Evolutionary conservation across 495 filamentous ascomycete genomes (phyloP), one percentile per base, ranked within the genome.

Genomic region (Poronia punctata): DNA sequence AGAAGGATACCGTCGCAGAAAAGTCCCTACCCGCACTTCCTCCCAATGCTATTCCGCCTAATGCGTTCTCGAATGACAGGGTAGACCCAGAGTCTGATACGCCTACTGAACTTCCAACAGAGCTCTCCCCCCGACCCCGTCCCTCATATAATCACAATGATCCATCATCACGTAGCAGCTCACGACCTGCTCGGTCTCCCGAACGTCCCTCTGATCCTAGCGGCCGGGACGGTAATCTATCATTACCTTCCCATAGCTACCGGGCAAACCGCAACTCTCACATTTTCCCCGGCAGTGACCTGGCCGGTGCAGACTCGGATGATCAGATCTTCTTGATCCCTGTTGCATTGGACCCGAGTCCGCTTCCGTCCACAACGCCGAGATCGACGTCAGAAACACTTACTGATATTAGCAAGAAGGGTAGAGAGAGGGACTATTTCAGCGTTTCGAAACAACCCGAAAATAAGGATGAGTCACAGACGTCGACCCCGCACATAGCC

Each of bases 21-120:
- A 99, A 99, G 53, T 94, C 88, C 7, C 73, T 98, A 8, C 92
- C 92, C 5, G 92, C 92, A 32, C 69, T 97, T 25, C 92, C 92
- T 24, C 87, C 86, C 6, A 83, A 72, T 56, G 82, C 78, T 16
- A 71, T 82, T 16, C 70, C 77, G 30, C 68, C 71, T 36, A 72
- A 65, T 39, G 65, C 72, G 1, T 83, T 80, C 45, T 65, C 76
- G 3, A 75, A 74, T 14, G 78, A 85, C 21, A 65, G 74, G n/a
- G 83, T 85, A 18, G 82, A 84, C 24, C 75, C 80, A 17, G 86
- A 89, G 18, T 84, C 82, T 52, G 85, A 87, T 20, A 78, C 78
- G 7, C 75, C 80, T 10, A 79, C 80, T 14, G 87, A 94, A 41
- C 62, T 83, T 23, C 75, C 80, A 8, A 81, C 82, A 19, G 86